Evolutionary conservation across 2,329 filamentous ascomycete species (phyloP), one percentile per base, ranked within the genome.

Genomic region (Cadophora sp.): DNA sequence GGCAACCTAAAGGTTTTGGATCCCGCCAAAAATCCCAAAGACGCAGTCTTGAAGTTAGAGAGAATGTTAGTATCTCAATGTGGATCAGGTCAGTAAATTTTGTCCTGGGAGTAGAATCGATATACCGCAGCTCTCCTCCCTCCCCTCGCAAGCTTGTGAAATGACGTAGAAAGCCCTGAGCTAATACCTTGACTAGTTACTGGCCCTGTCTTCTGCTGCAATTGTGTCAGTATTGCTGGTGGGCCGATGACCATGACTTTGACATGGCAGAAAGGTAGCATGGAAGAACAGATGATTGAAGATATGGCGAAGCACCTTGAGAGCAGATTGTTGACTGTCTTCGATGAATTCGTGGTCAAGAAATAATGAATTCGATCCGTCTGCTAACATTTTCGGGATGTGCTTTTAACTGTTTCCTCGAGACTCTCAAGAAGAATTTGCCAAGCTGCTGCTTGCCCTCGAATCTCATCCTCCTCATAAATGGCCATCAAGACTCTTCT

Each of bases 1-100:
- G 58, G 37, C 5, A 48, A 46, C 9, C 34, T 48, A 8, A 48
- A 61, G 48, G 24, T 61, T 4, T 3, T 48, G 19, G 37, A 31
- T 11, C 9, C 26, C 22, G 14, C 5, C 1, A 24, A 29, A 40
- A 40, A 48, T 34, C 12, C 16, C 11, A n/a, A 46, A 29, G 24
- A 12, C 11, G 14, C 40, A n/a, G 9, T 1, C 3, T 61, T 61
- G 58, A 61, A 29, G 14, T 24, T 61, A 4, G 37, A 61, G 3
- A 61, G 43, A 22, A 61, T 46, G 43, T 19, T 61, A 9, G 58
- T 61, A 26, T 61, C 58, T 61, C 58, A 61, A 31, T 61, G 58
- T 27, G 58, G 58, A 43, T 61, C 58, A 29, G 55, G 55, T 59
- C 29, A 59, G 55, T 59, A n/a, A 3, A 26, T 40, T 16, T 37